phyloP scores from a whole-genome alignment of 345 rosid genomes.

The Lepidium aucheri region DNA sequence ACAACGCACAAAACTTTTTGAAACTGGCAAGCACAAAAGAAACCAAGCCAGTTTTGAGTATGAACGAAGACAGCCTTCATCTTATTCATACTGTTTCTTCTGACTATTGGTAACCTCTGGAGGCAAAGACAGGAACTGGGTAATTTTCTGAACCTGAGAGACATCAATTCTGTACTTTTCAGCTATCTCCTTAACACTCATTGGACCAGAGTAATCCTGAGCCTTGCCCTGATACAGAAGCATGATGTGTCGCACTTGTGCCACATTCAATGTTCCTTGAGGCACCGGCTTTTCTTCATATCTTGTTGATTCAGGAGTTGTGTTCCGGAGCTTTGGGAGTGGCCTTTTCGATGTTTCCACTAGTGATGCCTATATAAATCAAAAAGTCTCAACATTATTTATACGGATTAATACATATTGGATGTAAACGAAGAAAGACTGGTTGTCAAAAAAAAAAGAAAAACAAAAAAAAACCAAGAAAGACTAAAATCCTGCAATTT shows the following conservation, averaged over 20 bases:
- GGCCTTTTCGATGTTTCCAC: constrained; percentile 63
- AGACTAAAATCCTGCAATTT: neutral
- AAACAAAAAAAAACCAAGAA: too few relatives aligned
- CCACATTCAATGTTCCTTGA: constrained; percentile 64
- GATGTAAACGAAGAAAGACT: neutral
- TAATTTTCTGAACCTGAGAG: constrained; percentile 46
- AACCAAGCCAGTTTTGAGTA: neutral
- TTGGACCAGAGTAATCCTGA: constrained; percentile 52
- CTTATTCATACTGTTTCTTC: constrained; percentile 17
- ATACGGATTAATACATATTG: neutral
- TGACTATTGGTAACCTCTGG: constrained; percentile 35
- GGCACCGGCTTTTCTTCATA: constrained; percentile 55
- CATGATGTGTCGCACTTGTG: constrained; percentile 69
- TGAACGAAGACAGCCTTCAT: neutral
- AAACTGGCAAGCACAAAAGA: neutral
- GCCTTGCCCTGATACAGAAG: constrained; percentile 77
- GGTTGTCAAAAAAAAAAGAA: too few relatives aligned
- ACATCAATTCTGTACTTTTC: constrained; percentile 52
- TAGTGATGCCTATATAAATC: constrained; percentile 46
- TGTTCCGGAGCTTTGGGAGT: constrained; percentile 75
- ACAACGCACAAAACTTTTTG: constrained; percentile 5
- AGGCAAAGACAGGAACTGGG: constrained; percentile 61
- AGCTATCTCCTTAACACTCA: constrained; percentile 62
- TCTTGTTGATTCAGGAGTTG: constrained; percentile 49
- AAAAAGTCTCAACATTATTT: neutral